Percentiles rank a stretch among this genome's conserved stretches.
Evolutionary conservation across 352 stramenopile species (phyloP).

Genomic region (Phytophthora pinifolia): DNA sequence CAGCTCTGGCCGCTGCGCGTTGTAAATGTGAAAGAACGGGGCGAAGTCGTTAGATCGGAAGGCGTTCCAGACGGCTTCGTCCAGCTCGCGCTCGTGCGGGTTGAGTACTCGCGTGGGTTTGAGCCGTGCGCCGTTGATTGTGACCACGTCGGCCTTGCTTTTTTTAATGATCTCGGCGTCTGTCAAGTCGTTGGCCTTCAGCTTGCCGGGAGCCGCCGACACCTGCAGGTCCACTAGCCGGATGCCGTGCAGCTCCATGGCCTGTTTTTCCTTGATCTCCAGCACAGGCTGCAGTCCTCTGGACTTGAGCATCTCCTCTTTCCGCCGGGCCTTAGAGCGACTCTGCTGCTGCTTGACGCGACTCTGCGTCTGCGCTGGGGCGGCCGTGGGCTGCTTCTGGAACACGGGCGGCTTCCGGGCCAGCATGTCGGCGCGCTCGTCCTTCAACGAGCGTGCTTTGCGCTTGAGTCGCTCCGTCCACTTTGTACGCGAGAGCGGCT

Average conservation of each 20-base stretch:
- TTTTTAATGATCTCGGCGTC: conserved; percentile 11
- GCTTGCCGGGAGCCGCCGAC: conserved; percentile 1
- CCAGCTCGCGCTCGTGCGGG: conserved; percentile 70
- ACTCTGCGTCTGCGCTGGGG: conserved; percentile 29
- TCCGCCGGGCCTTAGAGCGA: conserved; percentile 49
- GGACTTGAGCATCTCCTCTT: conserved; percentile 51
- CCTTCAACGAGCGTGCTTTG: conserved; percentile 61
- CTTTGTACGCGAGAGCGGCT: conserved; percentile 44
- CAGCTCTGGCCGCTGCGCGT: conserved; percentile 43
- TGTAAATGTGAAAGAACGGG: conserved; percentile 69
- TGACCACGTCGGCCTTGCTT: conserved; percentile 29
- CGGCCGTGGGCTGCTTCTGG: conserved; percentile 26
- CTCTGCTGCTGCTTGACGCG: conserved; percentile 60
- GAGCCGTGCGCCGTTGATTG: conserved; percentile 57
- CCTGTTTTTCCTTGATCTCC: conserved; percentile 67
- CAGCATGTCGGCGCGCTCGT: conserved; percentile 49
- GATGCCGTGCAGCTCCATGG: conserved; percentile 56
- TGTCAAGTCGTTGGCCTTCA: not conserved
- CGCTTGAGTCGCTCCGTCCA: conserved; percentile 70
- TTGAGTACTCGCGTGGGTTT: conserved; percentile 74
- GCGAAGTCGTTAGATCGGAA: conserved; percentile 83
- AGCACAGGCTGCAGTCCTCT: conserved; percentile 41
- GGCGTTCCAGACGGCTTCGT: conserved; percentile 78
- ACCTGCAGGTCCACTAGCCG: conserved; percentile 64
- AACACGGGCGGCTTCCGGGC: conserved; percentile 36